Evolutionary conservation across 345 rosid species (phyloP), one percentile per base, ranked within the genome.

Genomic region (Cochlearia excelsa): DNA sequence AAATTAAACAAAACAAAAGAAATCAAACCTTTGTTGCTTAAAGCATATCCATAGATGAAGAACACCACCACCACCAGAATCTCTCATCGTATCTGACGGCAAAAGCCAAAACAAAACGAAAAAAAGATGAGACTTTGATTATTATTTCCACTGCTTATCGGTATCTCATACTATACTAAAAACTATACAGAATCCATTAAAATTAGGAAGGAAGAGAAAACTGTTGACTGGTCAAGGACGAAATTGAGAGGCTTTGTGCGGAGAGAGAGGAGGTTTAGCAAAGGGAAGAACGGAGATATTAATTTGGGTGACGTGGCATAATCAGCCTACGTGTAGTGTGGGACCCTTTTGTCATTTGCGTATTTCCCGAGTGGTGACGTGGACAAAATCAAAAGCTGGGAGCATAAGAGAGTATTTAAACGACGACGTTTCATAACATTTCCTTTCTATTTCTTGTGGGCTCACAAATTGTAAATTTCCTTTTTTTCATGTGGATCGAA

Each of bases 341-440:
- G 59, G 57, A 40, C 61, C 64, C 33, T 54, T 44, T 38, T 69
- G 68, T 44, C 1, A 23, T 26, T 40, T 45, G 5, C 3, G 4
- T 69, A 3, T 71, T 6, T 52, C 30, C 34, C 46, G 7, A 5
- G 11, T 50, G 26, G 33, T 74, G 77, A 75, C 59, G 48, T 74
- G 77, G 79, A 73, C 71, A 79, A 79, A 53, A 72, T 81, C 81
- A 77, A 79, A 78, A 74, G 75, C 81, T 57, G 35, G 35, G 35
- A 33, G 35, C 23, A 16, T 16, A 16, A 16, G 0, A 16, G 23
- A 16, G 23, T 16, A 16, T 16, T 16, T 0, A 16, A 16, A 16
- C 23, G 23, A 16, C 23, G 23, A 16, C 23, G 23, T 16, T 16
- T 16, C n/a, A n/a, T n/a, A n/a, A n/a, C n/a, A 16, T 16, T 16